Evolutionary conservation across 73 alveolate species (phyloP).

Genomic region (Symbiodinium natans): DNA sequence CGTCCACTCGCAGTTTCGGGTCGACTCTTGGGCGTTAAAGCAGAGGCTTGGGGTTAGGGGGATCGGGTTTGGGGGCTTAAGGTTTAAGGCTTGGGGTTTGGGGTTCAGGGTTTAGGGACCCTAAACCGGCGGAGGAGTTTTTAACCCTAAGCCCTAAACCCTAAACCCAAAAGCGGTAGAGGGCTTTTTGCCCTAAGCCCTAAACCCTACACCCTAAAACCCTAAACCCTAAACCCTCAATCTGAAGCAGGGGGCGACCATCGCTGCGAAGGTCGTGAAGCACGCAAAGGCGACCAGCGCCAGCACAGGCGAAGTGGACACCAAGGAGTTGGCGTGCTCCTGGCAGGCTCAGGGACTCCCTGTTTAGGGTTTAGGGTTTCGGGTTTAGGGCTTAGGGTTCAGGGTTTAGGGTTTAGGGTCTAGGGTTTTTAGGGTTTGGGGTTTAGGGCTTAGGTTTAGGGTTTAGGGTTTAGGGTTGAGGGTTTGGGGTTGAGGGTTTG

Average conservation of each 20-base stretch:
- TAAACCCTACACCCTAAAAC: too few species aligned
- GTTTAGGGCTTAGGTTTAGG: too few species aligned
- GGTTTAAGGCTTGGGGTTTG: background rate
- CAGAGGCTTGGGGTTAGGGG: background rate
- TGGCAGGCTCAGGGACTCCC: background rate
- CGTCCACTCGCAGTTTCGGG: background rate
- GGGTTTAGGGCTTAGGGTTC: background rate
- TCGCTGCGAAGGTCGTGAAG: constrained; percentile 49
- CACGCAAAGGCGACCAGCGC: constrained; percentile 31
- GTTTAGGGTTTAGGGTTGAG: too few species aligned
- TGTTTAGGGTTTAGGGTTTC: background rate
- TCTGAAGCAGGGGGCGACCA: constrained; percentile 7
- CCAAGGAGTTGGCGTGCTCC: background rate
- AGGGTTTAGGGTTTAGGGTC: background rate
- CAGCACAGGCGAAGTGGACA: constrained; percentile 41
- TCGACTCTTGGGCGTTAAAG: background rate
- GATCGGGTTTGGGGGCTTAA: too few species aligned
- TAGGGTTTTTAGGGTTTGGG: too few species aligned
- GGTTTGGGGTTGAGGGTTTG: too few species aligned
- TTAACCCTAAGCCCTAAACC: background rate
- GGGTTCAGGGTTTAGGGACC: background rate
- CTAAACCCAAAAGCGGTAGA: background rate
- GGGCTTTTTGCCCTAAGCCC: too few species aligned
- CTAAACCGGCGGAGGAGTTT: background rate
- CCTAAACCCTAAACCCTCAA: background rate